Conservation (phyloP, 2,329 filamentous ascomycete genomes). For the Cladophialophora chaetospira region DNA sequence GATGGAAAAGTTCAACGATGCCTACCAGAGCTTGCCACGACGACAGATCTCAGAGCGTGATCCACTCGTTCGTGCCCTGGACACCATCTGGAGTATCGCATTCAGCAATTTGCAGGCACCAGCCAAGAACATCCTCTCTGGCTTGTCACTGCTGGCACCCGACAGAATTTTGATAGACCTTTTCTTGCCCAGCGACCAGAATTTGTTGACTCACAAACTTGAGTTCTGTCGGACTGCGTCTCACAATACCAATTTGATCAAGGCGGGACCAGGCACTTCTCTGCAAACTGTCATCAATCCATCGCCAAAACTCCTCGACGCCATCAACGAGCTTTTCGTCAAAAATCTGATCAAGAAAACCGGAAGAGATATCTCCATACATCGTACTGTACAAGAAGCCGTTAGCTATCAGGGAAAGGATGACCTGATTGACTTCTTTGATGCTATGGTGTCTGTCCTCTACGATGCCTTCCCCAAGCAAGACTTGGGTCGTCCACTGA, state of each 20-base stretch:
- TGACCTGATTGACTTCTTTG: constrained; percentile 10
- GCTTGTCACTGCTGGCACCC: constrained; percentile 10
- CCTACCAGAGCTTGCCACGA: constrained; percentile 4
- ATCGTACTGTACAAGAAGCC: constrained; percentile 19
- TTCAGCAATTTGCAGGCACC: constrained; percentile 6
- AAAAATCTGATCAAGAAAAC: constrained; percentile 8
- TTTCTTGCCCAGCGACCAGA: constrained; percentile 12
- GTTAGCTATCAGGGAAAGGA: constrained; percentile 11
- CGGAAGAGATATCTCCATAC: constrained; percentile 10
- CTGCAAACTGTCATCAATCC: constrained; percentile 17
- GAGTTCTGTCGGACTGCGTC: constrained; percentile 11
- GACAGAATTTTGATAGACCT: constrained; percentile 13
- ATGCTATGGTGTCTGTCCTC: constrained; percentile 5
- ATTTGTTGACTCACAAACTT: background rate
- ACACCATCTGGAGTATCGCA: constrained; percentile 13
- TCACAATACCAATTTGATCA: background rate
- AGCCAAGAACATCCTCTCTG: constrained; percentile 6
- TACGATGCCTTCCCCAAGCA: constrained; percentile 18
- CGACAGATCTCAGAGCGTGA: constrained; percentile 2
- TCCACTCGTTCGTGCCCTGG: constrained; percentile 1
- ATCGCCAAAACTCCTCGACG: constrained; percentile 6
- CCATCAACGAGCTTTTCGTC: constrained; percentile 7
- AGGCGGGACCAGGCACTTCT: background rate
- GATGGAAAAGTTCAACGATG: constrained; percentile 11
- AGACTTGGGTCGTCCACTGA: constrained; percentile 2